Conservation (phyloP, 306 rosid genomes). For the Herpetospermum pedunculosum region DNA sequence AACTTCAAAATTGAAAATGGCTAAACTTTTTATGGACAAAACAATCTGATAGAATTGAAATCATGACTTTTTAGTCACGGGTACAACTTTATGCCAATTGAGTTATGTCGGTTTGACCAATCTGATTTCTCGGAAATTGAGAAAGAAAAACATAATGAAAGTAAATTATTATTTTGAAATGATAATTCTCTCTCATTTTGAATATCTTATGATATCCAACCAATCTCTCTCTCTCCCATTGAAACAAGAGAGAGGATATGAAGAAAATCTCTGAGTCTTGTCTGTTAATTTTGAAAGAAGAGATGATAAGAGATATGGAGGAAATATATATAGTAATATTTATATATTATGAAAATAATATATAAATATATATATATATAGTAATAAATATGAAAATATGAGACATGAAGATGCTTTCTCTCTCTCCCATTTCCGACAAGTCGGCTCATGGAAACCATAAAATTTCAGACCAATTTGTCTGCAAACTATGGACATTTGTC, state of each 20-base stretch:
- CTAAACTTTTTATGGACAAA: too few relatives aligned
- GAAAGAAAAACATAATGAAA: not conserved
- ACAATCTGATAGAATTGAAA: too few relatives aligned
- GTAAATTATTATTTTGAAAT: not conserved
- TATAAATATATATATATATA: not conserved
- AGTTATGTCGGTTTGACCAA: too few relatives aligned
- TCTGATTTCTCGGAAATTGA: too few relatives aligned
- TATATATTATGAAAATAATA: not conserved
- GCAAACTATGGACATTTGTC: slow-evolving; percentile 2
- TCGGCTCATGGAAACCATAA: slow-evolving; percentile 10
- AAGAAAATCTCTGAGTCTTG: not conserved
- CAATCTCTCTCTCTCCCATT: not conserved
- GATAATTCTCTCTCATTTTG: not conserved
- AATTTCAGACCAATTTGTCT: slow-evolving; percentile 5
- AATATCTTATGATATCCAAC: not conserved
- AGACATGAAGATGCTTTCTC: slow-evolving; percentile 4
- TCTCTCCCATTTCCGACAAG: slow-evolving; percentile 8
- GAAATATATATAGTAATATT: not conserved
- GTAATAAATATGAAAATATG: not conserved
- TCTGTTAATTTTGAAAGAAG: not conserved
- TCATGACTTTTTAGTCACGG: too few relatives aligned
- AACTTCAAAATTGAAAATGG: too few relatives aligned
- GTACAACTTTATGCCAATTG: too few relatives aligned
- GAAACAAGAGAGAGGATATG: not conserved
- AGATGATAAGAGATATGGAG: not conserved